Evolutionary conservation across 768 basidiomycete species (phyloP).

Genomic region (Russula virescens): DNA sequence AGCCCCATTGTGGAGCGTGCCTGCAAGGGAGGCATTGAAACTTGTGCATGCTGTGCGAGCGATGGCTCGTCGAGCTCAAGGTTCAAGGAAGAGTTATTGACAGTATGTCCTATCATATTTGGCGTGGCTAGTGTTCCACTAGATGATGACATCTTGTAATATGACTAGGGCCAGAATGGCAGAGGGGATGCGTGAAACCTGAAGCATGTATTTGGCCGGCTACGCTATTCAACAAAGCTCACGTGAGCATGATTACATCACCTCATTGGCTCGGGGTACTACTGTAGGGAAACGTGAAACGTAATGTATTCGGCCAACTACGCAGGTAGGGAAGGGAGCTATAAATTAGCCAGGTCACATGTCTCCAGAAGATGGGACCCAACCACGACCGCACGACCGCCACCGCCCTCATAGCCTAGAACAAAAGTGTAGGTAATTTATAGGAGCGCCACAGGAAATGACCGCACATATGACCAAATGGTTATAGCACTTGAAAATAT

Average conservation of each 20-base stretch:
- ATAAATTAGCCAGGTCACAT: constrained; percentile 16
- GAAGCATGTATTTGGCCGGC: too few relatives aligned
- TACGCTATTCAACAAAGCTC: too few relatives aligned
- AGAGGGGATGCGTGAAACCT: not conserved
- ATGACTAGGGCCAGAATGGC: constrained; percentile 46
- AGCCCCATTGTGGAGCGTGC: constrained; percentile 23
- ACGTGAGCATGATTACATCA: too few relatives aligned
- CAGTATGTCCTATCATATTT: constrained; percentile 38
- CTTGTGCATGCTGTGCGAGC: constrained; percentile 42
- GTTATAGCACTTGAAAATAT: constrained; percentile 97
- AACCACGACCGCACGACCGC: constrained; percentile 94
- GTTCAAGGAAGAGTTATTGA: constrained; percentile 24
- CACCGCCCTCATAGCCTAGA: constrained; percentile 86
- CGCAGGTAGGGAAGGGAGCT: too few relatives aligned
- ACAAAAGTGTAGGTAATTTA: constrained; percentile 21
- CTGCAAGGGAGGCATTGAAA: constrained; percentile 66
- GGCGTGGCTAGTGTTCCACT: constrained; percentile 40
- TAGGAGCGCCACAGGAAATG: constrained; percentile 5
- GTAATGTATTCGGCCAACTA: too few relatives aligned
- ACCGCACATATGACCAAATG: constrained; percentile 90
- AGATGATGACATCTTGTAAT: constrained; percentile 74
- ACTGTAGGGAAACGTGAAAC: too few relatives aligned
- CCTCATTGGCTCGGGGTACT: too few relatives aligned
- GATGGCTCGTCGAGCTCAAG: constrained; percentile 30
- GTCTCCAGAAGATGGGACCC: constrained; percentile 57